Evolutionary conservation across 306 rosid species (phyloP).

Genomic region (Rosa lucieae): DNA sequence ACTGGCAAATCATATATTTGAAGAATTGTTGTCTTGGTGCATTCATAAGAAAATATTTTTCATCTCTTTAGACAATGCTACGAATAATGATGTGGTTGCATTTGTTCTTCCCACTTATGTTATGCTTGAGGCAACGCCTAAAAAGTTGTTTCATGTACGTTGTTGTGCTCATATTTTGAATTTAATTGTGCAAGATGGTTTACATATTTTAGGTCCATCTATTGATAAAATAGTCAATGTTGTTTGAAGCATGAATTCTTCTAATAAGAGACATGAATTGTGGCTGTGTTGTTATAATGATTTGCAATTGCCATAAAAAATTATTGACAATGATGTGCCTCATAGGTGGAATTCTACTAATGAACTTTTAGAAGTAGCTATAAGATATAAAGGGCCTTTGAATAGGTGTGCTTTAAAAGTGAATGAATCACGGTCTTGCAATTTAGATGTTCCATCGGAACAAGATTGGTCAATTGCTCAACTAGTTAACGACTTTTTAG

Average conservation of each 20-base stretch:
- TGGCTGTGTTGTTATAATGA: not conserved
- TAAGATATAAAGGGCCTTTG: no score
- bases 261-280: not conserved
- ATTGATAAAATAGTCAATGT: not conserved
- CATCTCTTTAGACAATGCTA: not conserved
- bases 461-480: not conserved
- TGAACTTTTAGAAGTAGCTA: no score
- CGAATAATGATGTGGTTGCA: not conserved
- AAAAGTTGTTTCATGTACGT: not conserved
- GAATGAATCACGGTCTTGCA: not conserved
- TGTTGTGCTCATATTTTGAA: no score
- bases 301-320: not conserved
- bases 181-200: no score
- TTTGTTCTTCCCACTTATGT: not conserved
- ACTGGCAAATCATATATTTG: not conserved
- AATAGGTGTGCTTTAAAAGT: no score
- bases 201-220: no score
- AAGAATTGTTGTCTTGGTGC: not conserved
- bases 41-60: not conserved
- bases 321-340: slow-evolving; percentile 2
- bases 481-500: not conserved
- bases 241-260: not conserved
- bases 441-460: not conserved
- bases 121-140: not conserved
- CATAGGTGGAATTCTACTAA: not conserved